Base-by-base conservation (phyloP, 1,284 basidiomycete species). In the Fereydounia khargensis region DNA sequence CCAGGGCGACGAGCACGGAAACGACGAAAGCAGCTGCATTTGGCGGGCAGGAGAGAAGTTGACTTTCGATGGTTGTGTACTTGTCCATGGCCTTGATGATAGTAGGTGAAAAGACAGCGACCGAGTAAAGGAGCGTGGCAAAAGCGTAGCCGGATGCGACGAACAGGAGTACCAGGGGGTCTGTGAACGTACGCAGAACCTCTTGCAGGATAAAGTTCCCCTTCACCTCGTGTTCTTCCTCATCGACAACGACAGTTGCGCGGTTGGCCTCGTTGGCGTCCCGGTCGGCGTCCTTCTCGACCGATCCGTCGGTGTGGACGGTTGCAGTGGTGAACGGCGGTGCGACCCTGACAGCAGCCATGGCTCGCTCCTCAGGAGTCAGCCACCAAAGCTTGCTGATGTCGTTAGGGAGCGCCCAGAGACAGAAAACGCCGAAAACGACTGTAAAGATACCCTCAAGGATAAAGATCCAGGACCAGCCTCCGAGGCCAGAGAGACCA, bases 401-500 rank as follows among this genome's bases (percentile, higher is more conserved):
- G n/a, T 47, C 44, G 36, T 70, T 64, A 1, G 71, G 71, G 13
- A 72, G 39, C 20, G 72, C 39, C 14, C 47, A 65, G 32, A 61
- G 42, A 39, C 54, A 60, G 1, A 32, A 19, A 2, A 72, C 10
- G 18, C 57, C 71, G 17, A 70, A 55, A 9, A 70, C 19, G 17
- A 70, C 43, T 4, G 71, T 73, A 33, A 64, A 50, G 19, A 66
- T 47, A 2, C 69, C 71, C 36, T 73, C 69, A 3, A 72, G 35
- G 45, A 72, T 65, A 43, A 72, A 72, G 21, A 73, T 60, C 62
- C 55, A 68, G 1, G 35, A 40, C 67, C 66, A 73, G 20, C 63
- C 63, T 6, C n/a, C n/a, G 14, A 49, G 25, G 6, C 59, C 63
- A 0, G 39, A 37, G 13, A 44, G 38, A n/a, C 39, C 46, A 4